These are phyloP conservation scores for Mycena vitilis DNA, from an alignment of 768 basidiomycete genomes.

Conservation along the genomic window DNA sequence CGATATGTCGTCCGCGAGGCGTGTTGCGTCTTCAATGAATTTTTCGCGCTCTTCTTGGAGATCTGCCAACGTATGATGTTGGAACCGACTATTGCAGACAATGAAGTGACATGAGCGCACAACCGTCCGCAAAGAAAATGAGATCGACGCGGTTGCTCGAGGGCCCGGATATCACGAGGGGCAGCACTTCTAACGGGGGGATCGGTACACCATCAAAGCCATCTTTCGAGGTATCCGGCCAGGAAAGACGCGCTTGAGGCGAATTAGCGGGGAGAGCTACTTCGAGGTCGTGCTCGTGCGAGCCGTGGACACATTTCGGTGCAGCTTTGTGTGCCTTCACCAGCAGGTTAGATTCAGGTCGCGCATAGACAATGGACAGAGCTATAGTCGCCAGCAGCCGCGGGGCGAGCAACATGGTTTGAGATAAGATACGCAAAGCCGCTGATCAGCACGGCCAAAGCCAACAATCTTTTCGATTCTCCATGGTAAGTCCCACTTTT, in stretches of 20 bases:
- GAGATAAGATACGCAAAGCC: background rate
- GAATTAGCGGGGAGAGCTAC: slow-evolving; percentile 1
- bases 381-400: slow-evolving; percentile 2
- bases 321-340: no score
- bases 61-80: slow-evolving; percentile 54
- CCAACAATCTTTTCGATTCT: background rate
- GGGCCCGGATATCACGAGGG: slow-evolving; percentile 71
- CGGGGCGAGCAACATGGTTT: background rate
- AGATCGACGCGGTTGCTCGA: slow-evolving; percentile 77
- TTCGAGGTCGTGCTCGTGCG: no score
- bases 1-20: slow-evolving; percentile 77
- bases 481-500: background rate
- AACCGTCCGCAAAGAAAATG: slow-evolving; percentile 84
- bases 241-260: slow-evolving; percentile 20
- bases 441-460: background rate
- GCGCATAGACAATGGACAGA: background rate
- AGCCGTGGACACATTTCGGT: no score
- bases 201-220: slow-evolving; percentile 32
- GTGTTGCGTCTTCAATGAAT: slow-evolving; percentile 73
- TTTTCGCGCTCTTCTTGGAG: slow-evolving; percentile 64
- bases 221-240: slow-evolving; percentile 1
- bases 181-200: slow-evolving; percentile 65
- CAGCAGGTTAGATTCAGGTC: no score
- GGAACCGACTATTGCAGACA: background rate
- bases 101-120: slow-evolving; percentile 53